Conservation (phyloP, 495 filamentous ascomycete genomes). For the Lasiosphaeris hirsuta region DNA sequence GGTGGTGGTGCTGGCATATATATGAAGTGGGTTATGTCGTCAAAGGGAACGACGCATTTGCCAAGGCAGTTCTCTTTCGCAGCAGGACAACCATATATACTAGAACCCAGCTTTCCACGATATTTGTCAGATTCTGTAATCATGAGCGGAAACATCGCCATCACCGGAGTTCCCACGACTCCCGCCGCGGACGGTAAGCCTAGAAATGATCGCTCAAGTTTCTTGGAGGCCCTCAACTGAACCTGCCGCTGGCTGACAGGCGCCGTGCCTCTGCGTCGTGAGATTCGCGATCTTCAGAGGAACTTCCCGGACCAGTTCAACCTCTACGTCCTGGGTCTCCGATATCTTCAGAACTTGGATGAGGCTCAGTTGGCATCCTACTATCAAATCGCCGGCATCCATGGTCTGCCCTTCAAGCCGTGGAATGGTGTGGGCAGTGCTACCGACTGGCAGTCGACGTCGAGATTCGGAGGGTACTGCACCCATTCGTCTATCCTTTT, state of each 20-base stretch:
- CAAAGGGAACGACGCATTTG: too few species aligned
- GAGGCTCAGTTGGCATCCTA: slow-evolving; percentile 24
- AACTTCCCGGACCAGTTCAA: slow-evolving; percentile 33
- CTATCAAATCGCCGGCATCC: slow-evolving; percentile 44
- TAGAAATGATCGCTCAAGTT: not conserved
- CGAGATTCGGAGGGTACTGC: slow-evolving; percentile 56
- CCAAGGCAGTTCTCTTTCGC: too few species aligned
- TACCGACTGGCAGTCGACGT: slow-evolving; percentile 25
- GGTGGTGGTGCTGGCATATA: too few species aligned
- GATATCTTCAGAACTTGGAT: slow-evolving; percentile 22
- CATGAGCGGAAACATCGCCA: slow-evolving; percentile 27
- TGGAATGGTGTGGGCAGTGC: slow-evolving; percentile 37
- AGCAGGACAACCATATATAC: not conserved
- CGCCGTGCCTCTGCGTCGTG: slow-evolving; percentile 26
- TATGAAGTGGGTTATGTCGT: too few species aligned
- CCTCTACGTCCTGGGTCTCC: slow-evolving; percentile 27
- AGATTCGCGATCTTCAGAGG: slow-evolving; percentile 30
- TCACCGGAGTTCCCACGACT: slow-evolving; percentile 28
- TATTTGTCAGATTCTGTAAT: not conserved
- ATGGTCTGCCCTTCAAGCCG: slow-evolving; percentile 40
- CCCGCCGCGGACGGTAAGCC: slow-evolving; percentile 18
- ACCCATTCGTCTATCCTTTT: slow-evolving; percentile 64
- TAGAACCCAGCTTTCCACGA: too few species aligned
- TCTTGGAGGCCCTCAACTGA: not conserved
- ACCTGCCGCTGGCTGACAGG: too few species aligned